Evolutionary conservation across 2,329 filamentous ascomycete genomes (phyloP), one percentile per base, ranked within the genome.

Genomic region (Xylariaceae sp.): DNA sequence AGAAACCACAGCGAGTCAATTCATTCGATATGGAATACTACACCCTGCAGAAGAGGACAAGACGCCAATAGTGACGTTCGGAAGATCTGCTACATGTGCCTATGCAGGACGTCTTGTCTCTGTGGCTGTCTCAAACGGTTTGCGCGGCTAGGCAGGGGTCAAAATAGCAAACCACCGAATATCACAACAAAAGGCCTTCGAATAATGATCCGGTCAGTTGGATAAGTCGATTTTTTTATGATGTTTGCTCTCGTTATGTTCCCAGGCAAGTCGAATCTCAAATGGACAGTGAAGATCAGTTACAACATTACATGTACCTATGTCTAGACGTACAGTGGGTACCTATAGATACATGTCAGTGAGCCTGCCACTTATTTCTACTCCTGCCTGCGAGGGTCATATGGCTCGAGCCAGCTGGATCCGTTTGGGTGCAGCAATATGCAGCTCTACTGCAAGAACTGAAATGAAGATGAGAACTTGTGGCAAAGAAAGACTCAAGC

Each of bases 401-500:
- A 28, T 28, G 22, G 22, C 22, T 7, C 22, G 16, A 45, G 47
- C 48, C 52, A 53, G 53, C 39, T 40, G 51, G 55, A 57, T 61
- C 59, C 55, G 47, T 57, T 50, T 38, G 48, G 47, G 53, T 64
- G 65, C 64, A 65, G 57, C 41, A 57, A 60, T 53, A 58, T 54
- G 55, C 53, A 55, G 55, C 50, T 55, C 54, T 60, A 57, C 61
- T 64, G 58, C 60, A 61, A 57, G 55, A 45, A 50, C 52, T 62
- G 57, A 66, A 66, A 66, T 66, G 61, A 67, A 54, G 58, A 56
- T 51, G 45, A 59, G 55, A 55, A 51, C 38, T 47, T 42, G 45
- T 54, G 54, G 48, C 18, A 49, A 55, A 55, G 53, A 52, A 28
- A 4, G 22, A 28, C 22, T 28, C 4, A 7, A 28, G 22, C 22